Conservation (phyloP, 106 monocot genomes). For the Narthecium ossifragum region DNA sequence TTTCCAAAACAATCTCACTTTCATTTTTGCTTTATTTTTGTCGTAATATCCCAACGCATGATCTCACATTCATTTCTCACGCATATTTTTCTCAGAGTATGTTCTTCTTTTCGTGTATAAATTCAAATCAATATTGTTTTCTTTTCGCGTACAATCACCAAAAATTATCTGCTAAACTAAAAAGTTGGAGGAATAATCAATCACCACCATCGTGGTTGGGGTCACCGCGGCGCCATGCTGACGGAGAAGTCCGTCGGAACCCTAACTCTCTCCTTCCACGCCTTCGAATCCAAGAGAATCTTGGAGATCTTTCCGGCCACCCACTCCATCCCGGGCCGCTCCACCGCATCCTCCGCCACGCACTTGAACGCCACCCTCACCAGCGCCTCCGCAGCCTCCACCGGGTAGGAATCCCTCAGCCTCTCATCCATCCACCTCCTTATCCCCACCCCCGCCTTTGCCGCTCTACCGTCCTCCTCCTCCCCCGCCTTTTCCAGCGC, state of each 20-base stretch:
- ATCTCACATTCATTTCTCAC: no score
- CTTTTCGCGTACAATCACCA: no score
- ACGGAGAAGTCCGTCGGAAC: conserved; percentile 13
- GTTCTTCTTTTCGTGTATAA: no score
- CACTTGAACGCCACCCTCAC: conserved; percentile 21
- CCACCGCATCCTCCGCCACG: conserved; percentile 8
- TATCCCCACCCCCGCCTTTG: conserved; percentile 7
- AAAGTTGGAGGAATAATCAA: no score
- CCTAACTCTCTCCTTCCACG: conserved; percentile 12
- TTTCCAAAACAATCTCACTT: no score
- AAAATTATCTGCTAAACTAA: no score
- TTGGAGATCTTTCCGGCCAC: conserved; percentile 18
- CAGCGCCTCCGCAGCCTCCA: conserved; percentile 28
- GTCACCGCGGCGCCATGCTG: conserved; percentile 16
- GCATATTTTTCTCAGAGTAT: no score
- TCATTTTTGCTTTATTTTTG: no score
- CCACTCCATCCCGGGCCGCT: conserved; percentile 19
- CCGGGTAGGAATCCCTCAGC: conserved; percentile 31
- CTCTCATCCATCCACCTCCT: conserved; percentile 32
- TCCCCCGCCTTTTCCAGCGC: conserved; percentile 5
- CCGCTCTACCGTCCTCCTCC: conserved; percentile 8
- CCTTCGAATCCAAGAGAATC: conserved; percentile 6
- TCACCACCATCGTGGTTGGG: no score
- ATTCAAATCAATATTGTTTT: no score
- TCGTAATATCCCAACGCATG: no score